Percentiles rank a stretch among this genome's conserved stretches.
Evolutionary conservation across 2,329 filamentous ascomycete species (phyloP).

Genomic region (Pseudogymnoascus sp.): DNA sequence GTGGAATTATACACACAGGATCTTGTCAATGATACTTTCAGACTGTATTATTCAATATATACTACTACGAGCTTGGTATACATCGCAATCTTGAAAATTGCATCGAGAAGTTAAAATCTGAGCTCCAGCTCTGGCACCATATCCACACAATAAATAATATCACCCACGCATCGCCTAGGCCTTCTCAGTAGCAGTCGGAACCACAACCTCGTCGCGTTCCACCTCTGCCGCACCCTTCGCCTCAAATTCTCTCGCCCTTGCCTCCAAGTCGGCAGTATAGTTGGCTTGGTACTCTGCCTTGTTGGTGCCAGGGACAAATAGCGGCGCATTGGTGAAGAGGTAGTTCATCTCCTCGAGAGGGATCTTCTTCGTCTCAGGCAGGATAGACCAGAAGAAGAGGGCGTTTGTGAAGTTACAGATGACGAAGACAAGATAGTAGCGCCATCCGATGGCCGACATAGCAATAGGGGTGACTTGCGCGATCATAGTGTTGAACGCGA

Average conservation of each 20-base stretch:
- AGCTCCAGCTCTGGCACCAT: not conserved
- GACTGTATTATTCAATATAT: not conserved
- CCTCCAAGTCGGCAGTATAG: slow-evolving; percentile 46
- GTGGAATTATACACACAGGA: too few species aligned
- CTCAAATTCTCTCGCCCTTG: slow-evolving; percentile 47
- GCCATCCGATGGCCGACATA: slow-evolving; percentile 38
- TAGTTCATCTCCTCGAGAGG: slow-evolving; percentile 62
- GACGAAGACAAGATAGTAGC: slow-evolving; percentile 49
- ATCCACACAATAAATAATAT: not conserved
- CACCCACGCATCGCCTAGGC: not conserved
- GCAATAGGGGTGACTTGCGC: slow-evolving; percentile 56
- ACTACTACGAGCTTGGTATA: not conserved
- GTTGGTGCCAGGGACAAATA: slow-evolving; percentile 51
- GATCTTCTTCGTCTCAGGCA: slow-evolving; percentile 56
- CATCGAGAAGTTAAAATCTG: not conserved
- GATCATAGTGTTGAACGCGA: slow-evolving; percentile 71
- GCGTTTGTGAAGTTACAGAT: slow-evolving; percentile 62
- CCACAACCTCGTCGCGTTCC: not conserved
- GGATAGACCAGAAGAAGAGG: slow-evolving; percentile 56
- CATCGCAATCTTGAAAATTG: not conserved
- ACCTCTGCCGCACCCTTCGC: slow-evolving; percentile 35
- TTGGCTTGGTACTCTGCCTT: slow-evolving; percentile 40
- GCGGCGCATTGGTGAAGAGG: slow-evolving; percentile 55
- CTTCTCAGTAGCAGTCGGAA: not conserved
- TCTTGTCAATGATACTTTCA: not conserved